Evolutionary conservation across 352 stramenopile genomes (phyloP), one percentile per base, ranked within the genome.

Genomic region (Pythium monospermum): DNA sequence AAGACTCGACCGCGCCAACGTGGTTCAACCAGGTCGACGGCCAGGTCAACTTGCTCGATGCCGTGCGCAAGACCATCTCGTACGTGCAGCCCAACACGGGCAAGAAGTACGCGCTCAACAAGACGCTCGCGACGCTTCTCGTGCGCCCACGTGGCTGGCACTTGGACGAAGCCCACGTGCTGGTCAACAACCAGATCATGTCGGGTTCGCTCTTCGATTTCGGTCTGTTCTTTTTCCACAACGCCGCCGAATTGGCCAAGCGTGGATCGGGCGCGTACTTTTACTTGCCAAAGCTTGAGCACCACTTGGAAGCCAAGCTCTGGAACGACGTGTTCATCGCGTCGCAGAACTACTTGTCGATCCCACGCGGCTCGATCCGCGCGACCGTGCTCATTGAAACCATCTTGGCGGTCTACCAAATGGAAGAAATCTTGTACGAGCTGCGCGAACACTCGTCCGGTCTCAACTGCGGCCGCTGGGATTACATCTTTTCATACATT

Each of bases 401-500:
- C 11, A 97, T 99, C 59, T 82, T 96, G 32, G 94, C 94, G 7
- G 93, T 96, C 10, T 98, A 98, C 73, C 87, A 98, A 69, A 98
- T 98, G 91, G 94, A 99, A 52, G 96, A 98, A 53, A 91, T 93
- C 48, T 71, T 98, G 38, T 98, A 97, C 65, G 94, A 98, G 67
- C 73, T 99, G 41, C 85, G 88, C 30, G 79, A 97, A 51, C 94
- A 99, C 77, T 97, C 87, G 35, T 79, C 93, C 25, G 96, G 94
- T n/a, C 75, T 99, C 35, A 99, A 99, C 72, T 98, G 94, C 59
- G 96, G 96, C 25, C 87, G 94, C 46, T 99, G 94, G 93, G 94
- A 98, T 73, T 98, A 98, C 66, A 94, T 98, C 37, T 98, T 98
- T 68, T 97, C 86, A 28, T 98, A 96, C 73, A 98, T 98, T 62